Conservation (phyloP, 345 rosid genomes). For the Gynandropsis gynandra region DNA sequence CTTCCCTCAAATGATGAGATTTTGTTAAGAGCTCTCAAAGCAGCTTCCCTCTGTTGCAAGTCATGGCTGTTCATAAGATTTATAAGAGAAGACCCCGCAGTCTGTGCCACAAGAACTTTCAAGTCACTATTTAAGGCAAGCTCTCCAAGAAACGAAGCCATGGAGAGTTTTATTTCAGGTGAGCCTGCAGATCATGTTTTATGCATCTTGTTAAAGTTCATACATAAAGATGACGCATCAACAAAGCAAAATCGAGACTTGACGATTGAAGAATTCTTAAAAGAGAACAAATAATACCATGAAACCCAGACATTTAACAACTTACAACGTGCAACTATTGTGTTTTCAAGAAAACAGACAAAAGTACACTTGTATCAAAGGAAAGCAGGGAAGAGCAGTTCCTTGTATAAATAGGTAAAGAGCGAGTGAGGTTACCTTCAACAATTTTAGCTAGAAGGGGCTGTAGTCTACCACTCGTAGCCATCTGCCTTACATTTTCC, state of each 20-base stretch:
- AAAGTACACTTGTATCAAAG: no score
- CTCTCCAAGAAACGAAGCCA: slow-evolving; percentile 88
- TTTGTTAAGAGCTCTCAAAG: slow-evolving; percentile 77
- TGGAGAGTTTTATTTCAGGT: slow-evolving; percentile 64
- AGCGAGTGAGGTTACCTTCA: slow-evolving; percentile 46
- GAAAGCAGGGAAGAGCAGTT: background rate
- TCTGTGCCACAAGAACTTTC: slow-evolving; percentile 67
- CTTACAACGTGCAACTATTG: no score
- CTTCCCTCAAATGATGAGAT: slow-evolving; percentile 75
- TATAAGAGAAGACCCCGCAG: slow-evolving; percentile 73
- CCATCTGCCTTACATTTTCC: slow-evolving; percentile 90
- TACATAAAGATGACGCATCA: no score
- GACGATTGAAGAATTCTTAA: no score
- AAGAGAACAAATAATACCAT: no score
- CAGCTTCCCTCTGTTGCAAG: slow-evolving; percentile 68
- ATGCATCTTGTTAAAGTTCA: slow-evolving; percentile 10
- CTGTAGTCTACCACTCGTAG: slow-evolving; percentile 67
- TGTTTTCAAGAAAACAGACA: no score
- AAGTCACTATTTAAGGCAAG: slow-evolving; percentile 73
- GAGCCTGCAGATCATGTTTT: slow-evolving; percentile 53
- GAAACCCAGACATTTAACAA: background rate
- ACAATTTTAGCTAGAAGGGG: slow-evolving; percentile 81
- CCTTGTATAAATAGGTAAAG: background rate
- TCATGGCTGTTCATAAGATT: slow-evolving; percentile 64
- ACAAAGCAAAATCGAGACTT: background rate